phyloP scores from a whole-genome alignment of 192 early-diverging fungal species.

The Haplosporangium gracile region DNA sequence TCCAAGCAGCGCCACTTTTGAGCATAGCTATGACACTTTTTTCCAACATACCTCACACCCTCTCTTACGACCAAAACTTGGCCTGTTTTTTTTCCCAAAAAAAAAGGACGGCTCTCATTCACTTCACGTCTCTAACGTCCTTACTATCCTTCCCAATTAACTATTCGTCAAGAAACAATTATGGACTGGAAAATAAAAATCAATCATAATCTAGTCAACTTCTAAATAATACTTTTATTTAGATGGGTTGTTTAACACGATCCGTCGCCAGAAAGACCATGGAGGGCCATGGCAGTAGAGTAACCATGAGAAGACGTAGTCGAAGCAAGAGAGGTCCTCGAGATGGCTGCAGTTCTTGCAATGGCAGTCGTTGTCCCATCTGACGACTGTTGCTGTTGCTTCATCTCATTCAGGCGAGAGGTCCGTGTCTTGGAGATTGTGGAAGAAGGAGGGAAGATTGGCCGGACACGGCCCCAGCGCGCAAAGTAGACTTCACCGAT shows the following conservation, averaged over 20 bases:
- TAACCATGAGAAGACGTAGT: conserved; percentile 18
- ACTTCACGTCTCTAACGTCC: background rate
- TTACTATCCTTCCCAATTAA: background rate
- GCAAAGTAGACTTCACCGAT: conserved; percentile 67
- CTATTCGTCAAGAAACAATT: background rate
- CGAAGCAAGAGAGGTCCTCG: conserved; percentile 1
- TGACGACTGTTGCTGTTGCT: background rate
- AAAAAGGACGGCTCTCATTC: background rate
- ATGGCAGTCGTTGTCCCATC: background rate
- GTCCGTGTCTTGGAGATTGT: background rate
- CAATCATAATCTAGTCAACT: background rate
- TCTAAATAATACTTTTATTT: background rate
- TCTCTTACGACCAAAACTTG: background rate
- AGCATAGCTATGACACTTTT: background rate
- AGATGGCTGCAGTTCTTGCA: background rate
- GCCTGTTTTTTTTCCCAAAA: background rate
- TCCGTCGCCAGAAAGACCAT: conserved; percentile 13
- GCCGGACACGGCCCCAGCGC: conserved; percentile 52
- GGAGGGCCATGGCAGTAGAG: conserved; percentile 11
- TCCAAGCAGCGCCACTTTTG: background rate
- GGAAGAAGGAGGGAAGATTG: conserved; percentile 19
- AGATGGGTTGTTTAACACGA: background rate
- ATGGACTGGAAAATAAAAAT: conserved; percentile 5
- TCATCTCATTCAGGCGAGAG: background rate
- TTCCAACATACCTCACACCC: background rate